Percentiles rank a stretch among this genome's conserved stretches.
These are phyloP conservation scores for Quercus variabilis DNA, from an alignment of 306 rosid species.

Conservation along the genomic window DNA sequence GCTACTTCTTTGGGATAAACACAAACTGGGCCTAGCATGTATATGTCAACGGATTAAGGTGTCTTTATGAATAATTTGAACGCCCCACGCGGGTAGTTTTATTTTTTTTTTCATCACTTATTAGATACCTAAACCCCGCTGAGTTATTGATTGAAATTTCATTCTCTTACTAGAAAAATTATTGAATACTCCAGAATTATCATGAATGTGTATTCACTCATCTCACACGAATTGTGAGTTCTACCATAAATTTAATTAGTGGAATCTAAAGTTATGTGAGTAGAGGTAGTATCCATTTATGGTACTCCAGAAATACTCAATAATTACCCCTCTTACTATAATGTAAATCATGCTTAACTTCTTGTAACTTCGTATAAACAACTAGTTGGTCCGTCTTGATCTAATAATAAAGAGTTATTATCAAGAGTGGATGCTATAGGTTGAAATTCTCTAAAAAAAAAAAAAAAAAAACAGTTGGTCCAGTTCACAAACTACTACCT, in stretches of 20 bases:
- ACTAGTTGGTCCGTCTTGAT: too few species aligned
- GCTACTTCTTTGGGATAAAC: background rate
- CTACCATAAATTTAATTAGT: too few species aligned
- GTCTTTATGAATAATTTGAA: conserved; percentile 3
- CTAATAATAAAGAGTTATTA: too few species aligned
- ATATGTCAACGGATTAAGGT: background rate
- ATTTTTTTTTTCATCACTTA: conserved; percentile 1
- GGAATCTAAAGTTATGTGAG: too few species aligned
- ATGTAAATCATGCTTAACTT: background rate
- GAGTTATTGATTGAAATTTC: background rate
- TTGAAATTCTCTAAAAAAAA: too few species aligned
- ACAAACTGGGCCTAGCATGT: conserved; percentile 4
- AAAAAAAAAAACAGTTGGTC: too few species aligned
- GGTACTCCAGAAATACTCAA: too few species aligned
- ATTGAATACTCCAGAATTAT: too few species aligned
- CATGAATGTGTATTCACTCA: too few species aligned
- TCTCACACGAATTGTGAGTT: too few species aligned
- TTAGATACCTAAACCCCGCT: conserved; percentile 1
- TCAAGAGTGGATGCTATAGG: fast-evolving
- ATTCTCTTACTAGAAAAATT: background rate
- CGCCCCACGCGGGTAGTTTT: conserved; percentile 15
- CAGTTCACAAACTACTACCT: too few species aligned
- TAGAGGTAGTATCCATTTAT: fast-evolving
- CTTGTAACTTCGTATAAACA: background rate
- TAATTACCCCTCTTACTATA: background rate